phyloP scores from a whole-genome alignment of 345 rosid species.

The Gossypium longicalyx region DNA sequence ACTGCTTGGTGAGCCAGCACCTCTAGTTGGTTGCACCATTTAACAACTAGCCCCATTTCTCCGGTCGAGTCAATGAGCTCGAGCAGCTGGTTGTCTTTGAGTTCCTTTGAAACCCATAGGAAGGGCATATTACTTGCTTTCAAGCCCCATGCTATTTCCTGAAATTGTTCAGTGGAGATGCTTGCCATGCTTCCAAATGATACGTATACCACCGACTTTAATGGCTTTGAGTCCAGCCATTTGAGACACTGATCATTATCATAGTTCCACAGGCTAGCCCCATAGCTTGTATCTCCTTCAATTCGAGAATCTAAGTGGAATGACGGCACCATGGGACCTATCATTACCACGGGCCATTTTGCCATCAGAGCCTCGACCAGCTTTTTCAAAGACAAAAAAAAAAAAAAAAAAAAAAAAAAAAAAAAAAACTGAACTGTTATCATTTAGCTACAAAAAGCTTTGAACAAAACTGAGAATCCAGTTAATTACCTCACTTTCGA shows the following conservation, averaged over 20 bases:
- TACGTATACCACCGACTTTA: slow-evolving; percentile 36
- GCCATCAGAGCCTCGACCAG: slow-evolving; percentile 28
- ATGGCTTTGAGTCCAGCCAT: slow-evolving; percentile 37
- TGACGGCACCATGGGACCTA: slow-evolving; percentile 49
- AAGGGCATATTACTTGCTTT: slow-evolving; percentile 34
- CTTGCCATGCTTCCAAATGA: slow-evolving; percentile 53
- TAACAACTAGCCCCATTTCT: slow-evolving; percentile 30
- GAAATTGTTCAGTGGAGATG: slow-evolving; percentile 29
- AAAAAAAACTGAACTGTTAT: too few species aligned
- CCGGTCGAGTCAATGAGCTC: slow-evolving; percentile 19
- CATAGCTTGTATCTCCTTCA: slow-evolving; percentile 38
- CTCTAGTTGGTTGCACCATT: slow-evolving; percentile 48
- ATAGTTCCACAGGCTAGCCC: slow-evolving; percentile 33
- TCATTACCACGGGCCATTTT: slow-evolving; percentile 31
- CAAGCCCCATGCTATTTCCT: slow-evolving; percentile 42
- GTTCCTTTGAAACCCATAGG: slow-evolving; percentile 35
- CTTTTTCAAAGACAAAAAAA: slow-evolving; percentile 24
- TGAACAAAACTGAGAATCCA: too few species aligned
- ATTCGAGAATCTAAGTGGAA: slow-evolving; percentile 37
- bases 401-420: not conserved
- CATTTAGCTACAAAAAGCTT: too few species aligned
- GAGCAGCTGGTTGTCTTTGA: slow-evolving; percentile 22
- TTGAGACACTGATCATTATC: slow-evolving; percentile 21
- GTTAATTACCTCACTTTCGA: slow-evolving; percentile 40
- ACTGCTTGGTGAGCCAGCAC: slow-evolving; percentile 40